Conservation (phyloP, 2,329 filamentous ascomycete genomes). For the Claviceps sp. region DNA sequence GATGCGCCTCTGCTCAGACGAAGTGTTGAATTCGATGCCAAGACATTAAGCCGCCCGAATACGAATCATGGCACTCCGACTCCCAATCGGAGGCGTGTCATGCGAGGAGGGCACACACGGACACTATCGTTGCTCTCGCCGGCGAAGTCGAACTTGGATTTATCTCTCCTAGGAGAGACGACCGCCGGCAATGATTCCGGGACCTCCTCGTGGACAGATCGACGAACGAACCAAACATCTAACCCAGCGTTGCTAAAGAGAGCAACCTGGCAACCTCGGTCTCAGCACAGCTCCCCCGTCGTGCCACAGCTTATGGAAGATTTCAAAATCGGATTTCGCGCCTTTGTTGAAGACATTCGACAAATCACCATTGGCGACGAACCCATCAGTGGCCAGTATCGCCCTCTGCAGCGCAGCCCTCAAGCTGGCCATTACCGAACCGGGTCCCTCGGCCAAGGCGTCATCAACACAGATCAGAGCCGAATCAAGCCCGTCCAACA, state of each 20-base stretch:
- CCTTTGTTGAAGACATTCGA: conserved; percentile 87
- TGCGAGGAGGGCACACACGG: conserved; percentile 51
- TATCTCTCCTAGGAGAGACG: conserved; percentile 28
- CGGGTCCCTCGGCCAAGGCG: conserved; percentile 6
- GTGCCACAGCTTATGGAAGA: conserved; percentile 77
- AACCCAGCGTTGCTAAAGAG: conserved; percentile 35
- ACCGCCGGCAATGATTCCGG: conserved; percentile 13
- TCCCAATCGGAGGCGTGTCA: conserved; percentile 44
- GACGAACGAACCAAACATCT: conserved; percentile 21
- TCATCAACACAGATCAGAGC: conserved; percentile 24
- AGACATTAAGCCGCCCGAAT: conserved; percentile 53
- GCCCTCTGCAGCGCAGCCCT: conserved; percentile 8
- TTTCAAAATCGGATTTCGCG: conserved; percentile 79
- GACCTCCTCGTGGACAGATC: conserved; percentile 16
- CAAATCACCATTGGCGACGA: conserved; percentile 96
- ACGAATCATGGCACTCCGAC: conserved; percentile 31
- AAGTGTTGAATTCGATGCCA: conserved; percentile 55
- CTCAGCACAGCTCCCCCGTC: conserved; percentile 28
- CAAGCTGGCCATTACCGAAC: conserved; percentile 3
- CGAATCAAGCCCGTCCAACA: conserved; percentile 33
- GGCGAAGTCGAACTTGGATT: conserved; percentile 30
- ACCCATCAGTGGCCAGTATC: conserved; percentile 45
- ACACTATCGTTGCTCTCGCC: conserved; percentile 74
- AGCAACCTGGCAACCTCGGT: conserved; percentile 45
- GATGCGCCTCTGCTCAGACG: conserved; percentile 23